Conservation (phyloP, 139 green algal species). For the Zygnema circumcarinatum region DNA sequence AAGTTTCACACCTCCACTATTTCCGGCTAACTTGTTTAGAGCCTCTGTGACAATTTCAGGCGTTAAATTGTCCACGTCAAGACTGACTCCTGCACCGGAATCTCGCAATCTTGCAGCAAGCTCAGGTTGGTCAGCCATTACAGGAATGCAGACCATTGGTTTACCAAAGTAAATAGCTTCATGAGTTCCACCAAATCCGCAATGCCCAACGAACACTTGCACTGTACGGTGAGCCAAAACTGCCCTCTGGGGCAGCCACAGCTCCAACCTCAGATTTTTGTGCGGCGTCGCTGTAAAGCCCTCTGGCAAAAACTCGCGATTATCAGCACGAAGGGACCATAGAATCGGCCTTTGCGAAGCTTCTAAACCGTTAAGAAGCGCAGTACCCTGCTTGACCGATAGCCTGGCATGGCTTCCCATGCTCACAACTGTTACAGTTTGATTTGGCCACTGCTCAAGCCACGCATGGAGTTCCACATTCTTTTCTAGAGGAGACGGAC, state of each 20-base stretch:
- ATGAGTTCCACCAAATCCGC: slow-evolving; percentile 10
- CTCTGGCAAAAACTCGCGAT: background rate
- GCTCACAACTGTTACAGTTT: background rate
- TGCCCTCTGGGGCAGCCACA: background rate
- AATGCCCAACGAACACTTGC: slow-evolving; percentile 7
- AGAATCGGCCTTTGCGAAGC: background rate
- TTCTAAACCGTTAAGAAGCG: background rate
- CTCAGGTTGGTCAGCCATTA: slow-evolving; percentile 12
- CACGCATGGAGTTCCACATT: background rate
- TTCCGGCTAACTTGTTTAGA: background rate
- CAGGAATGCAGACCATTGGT: slow-evolving; percentile 13
- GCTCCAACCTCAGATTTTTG: background rate
- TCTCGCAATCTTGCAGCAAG: slow-evolving; percentile 1
- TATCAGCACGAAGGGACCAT: slow-evolving; percentile 10
- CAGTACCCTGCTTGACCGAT: background rate
- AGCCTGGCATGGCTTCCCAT: slow-evolving; percentile 19
- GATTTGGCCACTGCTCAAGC: background rate
- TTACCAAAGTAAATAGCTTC: slow-evolving; percentile 15
- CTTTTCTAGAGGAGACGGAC: background rate
- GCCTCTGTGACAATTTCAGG: slow-evolving; percentile 4
- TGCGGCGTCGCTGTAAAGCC: background rate
- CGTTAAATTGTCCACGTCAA: background rate
- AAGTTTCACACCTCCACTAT: background rate
- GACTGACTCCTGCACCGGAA: background rate
- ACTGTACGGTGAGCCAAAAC: background rate